phyloP scores from a whole-genome alignment of 257 asterid species.

The Avicennia marina region DNA sequence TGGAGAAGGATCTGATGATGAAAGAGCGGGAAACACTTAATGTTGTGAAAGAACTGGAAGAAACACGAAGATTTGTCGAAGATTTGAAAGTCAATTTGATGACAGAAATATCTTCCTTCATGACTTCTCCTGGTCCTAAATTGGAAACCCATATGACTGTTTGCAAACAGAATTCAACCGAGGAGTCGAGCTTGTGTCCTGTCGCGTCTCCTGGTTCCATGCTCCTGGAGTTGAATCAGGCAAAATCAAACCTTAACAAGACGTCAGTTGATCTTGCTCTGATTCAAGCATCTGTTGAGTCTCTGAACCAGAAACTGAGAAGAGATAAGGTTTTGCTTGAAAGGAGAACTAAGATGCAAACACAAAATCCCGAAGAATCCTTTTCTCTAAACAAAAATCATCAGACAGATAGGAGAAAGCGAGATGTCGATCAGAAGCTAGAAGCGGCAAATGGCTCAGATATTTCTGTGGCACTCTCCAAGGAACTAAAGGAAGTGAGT shows the following conservation, averaged over 20 bases:
- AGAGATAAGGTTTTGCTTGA: constrained; percentile 36
- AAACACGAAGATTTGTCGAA: not conserved
- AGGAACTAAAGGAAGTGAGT: constrained; percentile 21
- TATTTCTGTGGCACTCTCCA: constrained; percentile 6
- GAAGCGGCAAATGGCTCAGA: constrained; percentile 4
- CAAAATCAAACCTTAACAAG: constrained; percentile 59
- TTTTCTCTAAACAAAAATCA: constrained; percentile 15
- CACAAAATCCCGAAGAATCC: constrained; percentile 10
- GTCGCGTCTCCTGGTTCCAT: too few relatives aligned
- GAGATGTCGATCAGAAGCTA: not conserved
- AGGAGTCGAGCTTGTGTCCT: too few relatives aligned
- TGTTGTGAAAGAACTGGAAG: not conserved
- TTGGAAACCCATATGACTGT: constrained; percentile 4
- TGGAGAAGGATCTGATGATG: constrained; percentile 58
- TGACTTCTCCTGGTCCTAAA: constrained; percentile 29
- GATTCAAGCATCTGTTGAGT: constrained; percentile 78
- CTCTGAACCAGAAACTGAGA: constrained; percentile 58
- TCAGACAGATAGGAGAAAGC: constrained; percentile 8
- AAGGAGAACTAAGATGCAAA: constrained; percentile 17
- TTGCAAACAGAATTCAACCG: constrained; percentile 13
- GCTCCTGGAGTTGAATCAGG: constrained; percentile 59
- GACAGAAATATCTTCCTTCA: constrained; percentile 48
- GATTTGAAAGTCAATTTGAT: constrained; percentile 20
- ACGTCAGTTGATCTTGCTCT: constrained; percentile 67
- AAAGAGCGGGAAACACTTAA: constrained; percentile 61